Percentiles rank a stretch among this genome's conserved stretches.
Conservation (phyloP, 2,329 filamentous ascomycete species). For the Drechslerella coelobrocha region DNA sequence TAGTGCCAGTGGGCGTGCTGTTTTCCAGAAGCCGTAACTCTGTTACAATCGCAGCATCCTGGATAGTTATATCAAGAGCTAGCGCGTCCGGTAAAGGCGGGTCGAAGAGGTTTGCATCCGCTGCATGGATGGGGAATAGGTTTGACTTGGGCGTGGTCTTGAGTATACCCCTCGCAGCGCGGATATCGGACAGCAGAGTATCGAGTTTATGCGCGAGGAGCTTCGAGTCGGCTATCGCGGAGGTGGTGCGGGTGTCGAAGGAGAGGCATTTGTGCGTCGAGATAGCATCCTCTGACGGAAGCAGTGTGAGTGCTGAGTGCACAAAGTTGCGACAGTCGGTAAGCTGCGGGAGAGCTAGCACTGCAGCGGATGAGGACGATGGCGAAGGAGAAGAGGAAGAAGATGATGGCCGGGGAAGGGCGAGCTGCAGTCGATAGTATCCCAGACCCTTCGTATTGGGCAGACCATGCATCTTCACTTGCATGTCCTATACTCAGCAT, state of each 20-base stretch:
- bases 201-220: slow-evolving; percentile 24
- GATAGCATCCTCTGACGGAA: slow-evolving; percentile 53
- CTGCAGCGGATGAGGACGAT: slow-evolving; percentile 57
- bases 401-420: slow-evolving; percentile 68
- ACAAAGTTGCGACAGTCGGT: slow-evolving; percentile 54
- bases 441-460: slow-evolving; percentile 76
- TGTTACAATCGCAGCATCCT: slow-evolving; percentile 73
- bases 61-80: slow-evolving; percentile 75
- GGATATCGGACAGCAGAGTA: slow-evolving; percentile 26
- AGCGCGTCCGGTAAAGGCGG: slow-evolving; percentile 71
- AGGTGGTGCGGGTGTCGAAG: slow-evolving; percentile 61
- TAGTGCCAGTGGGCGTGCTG: slow-evolving; percentile 17
- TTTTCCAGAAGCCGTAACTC: slow-evolving; percentile 74
- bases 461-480: slow-evolving; percentile 51
- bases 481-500: slow-evolving; percentile 41
- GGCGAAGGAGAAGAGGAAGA: slow-evolving; percentile 65
- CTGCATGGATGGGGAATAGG: slow-evolving; percentile 55
- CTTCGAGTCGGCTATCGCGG: slow-evolving; percentile 61
- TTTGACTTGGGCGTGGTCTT: slow-evolving; percentile 55
- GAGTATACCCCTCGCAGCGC: slow-evolving; percentile 42
- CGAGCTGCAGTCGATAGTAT: slow-evolving; percentile 73
- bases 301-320: slow-evolving; percentile 39
- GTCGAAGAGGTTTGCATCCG: slow-evolving; percentile 63
- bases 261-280: slow-evolving; percentile 59
- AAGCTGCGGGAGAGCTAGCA: slow-evolving; percentile 55